Base-by-base conservation (phyloP, 225 moss, liverwort and hornwort genomes). In the Anthoceros angustus region DNA sequence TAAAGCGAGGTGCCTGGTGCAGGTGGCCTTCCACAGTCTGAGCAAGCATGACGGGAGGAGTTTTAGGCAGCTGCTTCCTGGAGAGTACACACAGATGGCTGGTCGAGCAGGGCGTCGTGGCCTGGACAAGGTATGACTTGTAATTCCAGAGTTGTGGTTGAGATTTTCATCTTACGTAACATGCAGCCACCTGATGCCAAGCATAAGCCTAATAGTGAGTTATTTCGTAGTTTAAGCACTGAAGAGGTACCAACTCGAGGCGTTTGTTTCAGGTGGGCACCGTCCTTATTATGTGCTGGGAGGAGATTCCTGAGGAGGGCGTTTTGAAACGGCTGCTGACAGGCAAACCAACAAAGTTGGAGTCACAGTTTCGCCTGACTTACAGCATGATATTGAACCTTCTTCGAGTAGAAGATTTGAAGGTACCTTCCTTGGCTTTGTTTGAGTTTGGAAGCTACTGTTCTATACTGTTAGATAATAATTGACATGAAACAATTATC, bases 371-470 rank as follows among this genome's bases (percentile, higher is more conserved):
- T 69, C 88, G 95, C 66, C 95, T 98, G 62, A 98, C 95, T 10
- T 98, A 98, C 65, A 98, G 88, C 79, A 98, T 98, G 95, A 98
- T 98, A 43, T 78, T 98, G 73, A 98, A 98, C 79, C 79, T 98
- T n/a, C 88, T 98, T 65, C 88, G 95, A 49, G 95, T 98, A 62
- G 95, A 98, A 75, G 95, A 98, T 63, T 72, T 98, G 50, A 98
- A 98, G 81, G 92, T 82, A 68, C 73, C 50, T 61, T 66, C 73
- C 50, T 61, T 66, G 8, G 4, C 66, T 68, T 68, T 68, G 41
- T 68, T 11, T 49, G 45, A 45, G 26, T 42, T 4, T 68, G 67
- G 40, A 32, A 20, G 14, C 39, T 70, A 3, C 25, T 50, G 49
- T 25, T 24, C 25, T 25, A 7, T 55, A 5, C n/a, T 39, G 18